Evolutionary conservation across 2,329 filamentous ascomycete genomes (phyloP).

Genomic region (Talaromyces funiculosus): DNA sequence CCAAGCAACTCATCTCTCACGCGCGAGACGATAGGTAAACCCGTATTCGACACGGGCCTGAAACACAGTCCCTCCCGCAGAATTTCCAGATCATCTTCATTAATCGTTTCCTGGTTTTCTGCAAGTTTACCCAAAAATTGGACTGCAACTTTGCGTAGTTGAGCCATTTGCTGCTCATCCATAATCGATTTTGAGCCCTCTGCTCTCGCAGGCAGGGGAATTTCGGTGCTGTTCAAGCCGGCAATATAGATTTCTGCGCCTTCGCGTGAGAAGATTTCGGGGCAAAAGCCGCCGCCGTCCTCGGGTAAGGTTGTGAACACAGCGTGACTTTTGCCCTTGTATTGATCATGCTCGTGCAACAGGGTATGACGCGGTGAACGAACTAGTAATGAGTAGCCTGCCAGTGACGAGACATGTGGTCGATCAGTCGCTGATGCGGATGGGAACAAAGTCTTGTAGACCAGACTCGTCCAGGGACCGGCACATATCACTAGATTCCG

Average conservation of each 20-base stretch:
- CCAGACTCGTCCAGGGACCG: slow-evolving; percentile 64
- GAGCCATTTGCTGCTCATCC: slow-evolving; percentile 37
- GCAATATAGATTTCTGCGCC: slow-evolving; percentile 68
- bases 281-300: slow-evolving; percentile 51
- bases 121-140: slow-evolving; percentile 29
- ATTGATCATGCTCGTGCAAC: slow-evolving; percentile 27
- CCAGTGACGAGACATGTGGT: slow-evolving; percentile 57
- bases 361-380: slow-evolving; percentile 48
- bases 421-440: slow-evolving; percentile 37
- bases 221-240: slow-evolving; percentile 59
- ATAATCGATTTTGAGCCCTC: slow-evolving; percentile 33
- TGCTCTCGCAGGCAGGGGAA: slow-evolving; percentile 56
- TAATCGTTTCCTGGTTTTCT: slow-evolving; percentile 21
- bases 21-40: slow-evolving; percentile 57
- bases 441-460: slow-evolving; percentile 63
- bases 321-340: slow-evolving; percentile 56
- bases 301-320: slow-evolving; percentile 58
- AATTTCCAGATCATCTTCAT: slow-evolving; percentile 53
- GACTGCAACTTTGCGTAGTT: slow-evolving; percentile 28
- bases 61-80: slow-evolving; percentile 66
- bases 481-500: slow-evolving; percentile 61
- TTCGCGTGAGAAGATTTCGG: slow-evolving; percentile 64
- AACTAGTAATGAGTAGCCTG: slow-evolving; percentile 67
- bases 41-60: slow-evolving; percentile 61
- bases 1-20: slow-evolving; percentile 55